These are phyloP conservation scores for Candida glucosophila DNA, from an alignment of 1,139 yeast species.

Conservation along the genomic window DNA sequence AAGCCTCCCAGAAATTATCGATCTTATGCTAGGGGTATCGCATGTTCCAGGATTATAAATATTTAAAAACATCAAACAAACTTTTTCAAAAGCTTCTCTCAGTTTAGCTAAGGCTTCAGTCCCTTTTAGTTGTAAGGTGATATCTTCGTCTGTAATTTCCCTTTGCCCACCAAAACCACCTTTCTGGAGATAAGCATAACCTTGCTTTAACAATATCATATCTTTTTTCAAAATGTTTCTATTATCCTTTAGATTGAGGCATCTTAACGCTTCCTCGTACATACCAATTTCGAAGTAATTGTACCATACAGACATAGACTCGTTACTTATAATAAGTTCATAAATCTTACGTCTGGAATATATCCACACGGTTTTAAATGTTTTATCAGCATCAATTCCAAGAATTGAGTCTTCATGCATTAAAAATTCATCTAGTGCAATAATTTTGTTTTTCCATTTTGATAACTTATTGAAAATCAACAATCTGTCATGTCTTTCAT, in stretches of 20 bases:
- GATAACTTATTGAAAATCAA: constrained; percentile 19
- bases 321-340: constrained; percentile 60
- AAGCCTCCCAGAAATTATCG: constrained; percentile 17
- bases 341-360: constrained; percentile 12
- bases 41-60: constrained; percentile 9
- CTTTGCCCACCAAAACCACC: constrained; percentile 30
- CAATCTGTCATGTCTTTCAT: constrained; percentile 8
- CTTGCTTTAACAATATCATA: constrained; percentile 54
- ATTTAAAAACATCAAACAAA: constrained; percentile 57
- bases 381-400: constrained; percentile 55
- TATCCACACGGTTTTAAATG: constrained; percentile 20
- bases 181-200: constrained; percentile 42
- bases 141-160: constrained; percentile 5
- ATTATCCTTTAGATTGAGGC: constrained; percentile 23
- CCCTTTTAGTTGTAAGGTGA: constrained; percentile 43
- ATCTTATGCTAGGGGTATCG: constrained; percentile 11
- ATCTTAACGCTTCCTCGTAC: constrained; percentile 60
- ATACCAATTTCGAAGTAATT: constrained; percentile 52
- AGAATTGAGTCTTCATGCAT: constrained; percentile 28
- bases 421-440: constrained; percentile 6
- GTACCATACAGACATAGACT: constrained; percentile 70
- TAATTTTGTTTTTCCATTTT: constrained; percentile 6
- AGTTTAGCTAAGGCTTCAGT: constrained; percentile 58
- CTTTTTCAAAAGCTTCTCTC: constrained; percentile 62
- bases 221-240: constrained; percentile 34